Base-by-base conservation (phyloP, 768 basidiomycete genomes). In the Lactarius sanguifluus region DNA sequence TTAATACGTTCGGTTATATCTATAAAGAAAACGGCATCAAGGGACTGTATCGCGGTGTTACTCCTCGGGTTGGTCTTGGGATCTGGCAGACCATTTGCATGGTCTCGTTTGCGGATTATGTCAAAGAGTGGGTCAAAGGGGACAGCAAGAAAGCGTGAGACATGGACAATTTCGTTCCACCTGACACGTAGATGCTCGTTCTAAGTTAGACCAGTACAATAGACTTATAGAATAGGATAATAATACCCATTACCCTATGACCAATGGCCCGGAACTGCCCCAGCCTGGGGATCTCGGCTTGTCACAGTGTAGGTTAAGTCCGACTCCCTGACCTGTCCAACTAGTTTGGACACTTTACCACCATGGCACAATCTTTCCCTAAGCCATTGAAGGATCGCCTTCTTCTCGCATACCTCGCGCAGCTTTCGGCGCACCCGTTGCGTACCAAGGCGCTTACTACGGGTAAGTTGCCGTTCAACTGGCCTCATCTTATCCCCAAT, bases 61-160 rank as follows among this genome's bases (percentile, higher is more conserved):
- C 95, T 0, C 97, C 97, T 66, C 92, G 97, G 66, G 93, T 99
- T 73, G 97, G 87, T 69, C 86, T 99, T 67, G 95, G 96, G 67
- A 85, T 96, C 75, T 97, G 94, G 94, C 94, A 97, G 79, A 97
- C 94, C 8, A 83, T 98, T 71, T 99, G 97, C 83, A 99, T 99
- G 96, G 96, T 98, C 71, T 95, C 93, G 25, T 90, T 98, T 70
- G 95, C 96, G 23, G 96, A 98, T 79, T 95, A 95, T 74, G 95
- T 98, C 70, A 96, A 95, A 77, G 82, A 80, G 64, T 94, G 92
- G 86, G 82, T 87, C n/a, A 86, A 86, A 73, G 54, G 32, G 36
- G 47, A 56, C n/a, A 20, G 41, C 40, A 18, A 70, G 52, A 55
- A 59, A 34, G 57, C 54, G 50, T 63, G 34, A 47, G 58, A 57